phyloP scores from a whole-genome alignment of 768 basidiomycete genomes.

The Leccinum uliginosum region DNA sequence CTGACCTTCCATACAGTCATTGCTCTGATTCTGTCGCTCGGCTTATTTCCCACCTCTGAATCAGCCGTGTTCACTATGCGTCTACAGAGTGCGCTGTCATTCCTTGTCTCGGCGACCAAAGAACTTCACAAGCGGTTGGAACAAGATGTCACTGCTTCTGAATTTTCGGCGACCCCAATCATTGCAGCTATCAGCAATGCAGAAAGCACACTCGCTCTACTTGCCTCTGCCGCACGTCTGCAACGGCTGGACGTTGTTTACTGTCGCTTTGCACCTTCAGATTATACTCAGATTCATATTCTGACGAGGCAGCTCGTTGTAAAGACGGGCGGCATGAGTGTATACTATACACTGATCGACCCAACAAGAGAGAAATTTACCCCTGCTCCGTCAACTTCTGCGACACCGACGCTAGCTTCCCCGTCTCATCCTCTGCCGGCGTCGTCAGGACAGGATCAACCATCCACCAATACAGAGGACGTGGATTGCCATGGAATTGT shows the following conservation, averaged over 20 bases:
- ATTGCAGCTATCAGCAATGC: constrained; percentile 31
- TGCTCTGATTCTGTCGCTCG: constrained; percentile 45
- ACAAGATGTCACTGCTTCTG: constrained; percentile 33
- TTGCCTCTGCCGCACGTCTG: constrained; percentile 49
- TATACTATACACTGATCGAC: constrained; percentile 63
- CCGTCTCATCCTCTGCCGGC: constrained; percentile 31
- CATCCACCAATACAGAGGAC: not conserved
- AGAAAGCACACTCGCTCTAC: constrained; percentile 49
- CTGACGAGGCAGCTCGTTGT: constrained; percentile 48
- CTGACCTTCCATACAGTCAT: constrained; percentile 56
- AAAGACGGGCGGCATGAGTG: constrained; percentile 56
- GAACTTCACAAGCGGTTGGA: constrained; percentile 46
- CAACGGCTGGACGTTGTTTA: constrained; percentile 58
- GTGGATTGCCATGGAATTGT: not conserved
- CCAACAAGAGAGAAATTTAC: constrained; percentile 57
- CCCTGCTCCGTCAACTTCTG: constrained; percentile 34
- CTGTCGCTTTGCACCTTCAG: constrained; percentile 53
- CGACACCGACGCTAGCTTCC: constrained; percentile 33
- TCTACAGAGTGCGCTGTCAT: constrained; percentile 44
- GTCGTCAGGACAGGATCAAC: constrained; percentile 22
- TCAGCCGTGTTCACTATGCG: constrained; percentile 54
- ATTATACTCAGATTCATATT: constrained; percentile 49
- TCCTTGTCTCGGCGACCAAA: constrained; percentile 42
- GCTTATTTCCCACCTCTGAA: constrained; percentile 61
- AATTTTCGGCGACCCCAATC: constrained; percentile 32